Percentiles rank a stretch among this genome's conserved stretches.
These are phyloP conservation scores for Lactarius akahatsu DNA, from an alignment of 768 basidiomycete species.

Conservation along the genomic window DNA sequence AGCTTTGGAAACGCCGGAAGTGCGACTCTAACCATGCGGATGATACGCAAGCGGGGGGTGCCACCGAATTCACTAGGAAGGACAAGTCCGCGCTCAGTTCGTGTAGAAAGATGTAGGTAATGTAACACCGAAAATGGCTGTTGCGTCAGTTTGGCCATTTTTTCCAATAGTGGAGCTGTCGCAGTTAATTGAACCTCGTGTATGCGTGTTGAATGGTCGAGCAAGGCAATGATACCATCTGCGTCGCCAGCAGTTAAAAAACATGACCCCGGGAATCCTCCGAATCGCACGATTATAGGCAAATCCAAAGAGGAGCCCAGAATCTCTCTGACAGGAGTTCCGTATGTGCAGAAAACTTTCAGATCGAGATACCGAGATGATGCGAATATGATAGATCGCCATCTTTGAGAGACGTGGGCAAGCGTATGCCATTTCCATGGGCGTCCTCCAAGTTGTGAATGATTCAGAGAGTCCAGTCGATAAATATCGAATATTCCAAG, in stretches of 20 bases:
- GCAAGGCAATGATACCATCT: background rate
- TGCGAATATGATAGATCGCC: background rate
- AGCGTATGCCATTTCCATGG: constrained; percentile 15
- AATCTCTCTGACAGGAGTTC: background rate
- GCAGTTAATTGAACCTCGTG: background rate
- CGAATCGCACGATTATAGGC: constrained; percentile 8
- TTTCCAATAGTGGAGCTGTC: constrained; percentile 1
- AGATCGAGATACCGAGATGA: background rate
- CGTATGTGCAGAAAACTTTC: constrained; percentile 6
- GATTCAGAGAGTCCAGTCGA: background rate
- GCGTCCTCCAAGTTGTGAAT: background rate
- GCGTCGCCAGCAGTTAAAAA: background rate
- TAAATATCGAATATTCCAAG: background rate
- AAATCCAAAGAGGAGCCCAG: constrained; percentile 1
- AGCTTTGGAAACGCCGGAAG: background rate
- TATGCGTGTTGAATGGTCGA: background rate
- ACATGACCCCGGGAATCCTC: background rate
- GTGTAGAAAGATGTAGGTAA: background rate
- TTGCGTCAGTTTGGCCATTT: background rate
- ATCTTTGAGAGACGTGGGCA: constrained; percentile 6
- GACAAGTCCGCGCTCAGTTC: background rate
- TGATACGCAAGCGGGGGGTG: background rate
- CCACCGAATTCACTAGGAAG: constrained; percentile 2
- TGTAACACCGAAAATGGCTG: background rate
- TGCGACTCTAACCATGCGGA: background rate